Base-by-base conservation (phyloP, 2,329 filamentous ascomycete species). In the Colletotrichum australisinense region DNA sequence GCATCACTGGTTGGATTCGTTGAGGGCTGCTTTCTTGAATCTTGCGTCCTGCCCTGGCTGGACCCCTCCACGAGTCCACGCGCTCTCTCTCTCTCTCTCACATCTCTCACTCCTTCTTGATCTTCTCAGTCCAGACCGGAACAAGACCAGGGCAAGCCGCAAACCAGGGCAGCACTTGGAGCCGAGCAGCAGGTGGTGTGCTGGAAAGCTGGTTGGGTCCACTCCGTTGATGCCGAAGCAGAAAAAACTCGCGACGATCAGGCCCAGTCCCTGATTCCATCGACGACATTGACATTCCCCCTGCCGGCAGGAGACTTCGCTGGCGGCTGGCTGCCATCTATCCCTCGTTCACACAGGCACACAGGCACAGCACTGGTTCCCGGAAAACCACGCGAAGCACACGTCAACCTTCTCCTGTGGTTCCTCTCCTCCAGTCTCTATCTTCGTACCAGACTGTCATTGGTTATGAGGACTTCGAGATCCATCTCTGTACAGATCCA, bases 221-320 rank as follows among this genome's bases (percentile, higher is more conserved):
- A 70, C 67, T 24, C 60, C 55, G 46, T 70, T 24, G 66, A 62
- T 49, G 57, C 67, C 46, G 56, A 57, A 73, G 49, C 60, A 70
- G 67, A 53, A 70, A 72, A 62, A 38, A 60, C 49, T n/a, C 35
- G 70, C 28, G 70, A 24, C 55, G 60, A 73, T 65, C 60, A 56
- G 66, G 35, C 35, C 63, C 24, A 24, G 63, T 66, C 63, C 57
- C 53, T 2, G 12, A 35, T 22, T 24, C 67, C 58, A 56, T 70
- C 66, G 70, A 70, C 70, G 67, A 73, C 60, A 70, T 73, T 19
- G 67, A 38, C 70, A 70, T 73, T 60, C 67, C 60, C 70, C 60
- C 56, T 62, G 70, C 67, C 60, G 70, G 67, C 67, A 38, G 52
- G 60, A 56, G 24, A 42, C 26, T 49, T 49, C 42, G 46, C 26